A percentile compares a stretch with the other conserved stretches of the same genome.
Evolutionary conservation across 2,329 filamentous ascomycete genomes (phyloP).

Genomic region (Pseudocercospora crystallina): DNA sequence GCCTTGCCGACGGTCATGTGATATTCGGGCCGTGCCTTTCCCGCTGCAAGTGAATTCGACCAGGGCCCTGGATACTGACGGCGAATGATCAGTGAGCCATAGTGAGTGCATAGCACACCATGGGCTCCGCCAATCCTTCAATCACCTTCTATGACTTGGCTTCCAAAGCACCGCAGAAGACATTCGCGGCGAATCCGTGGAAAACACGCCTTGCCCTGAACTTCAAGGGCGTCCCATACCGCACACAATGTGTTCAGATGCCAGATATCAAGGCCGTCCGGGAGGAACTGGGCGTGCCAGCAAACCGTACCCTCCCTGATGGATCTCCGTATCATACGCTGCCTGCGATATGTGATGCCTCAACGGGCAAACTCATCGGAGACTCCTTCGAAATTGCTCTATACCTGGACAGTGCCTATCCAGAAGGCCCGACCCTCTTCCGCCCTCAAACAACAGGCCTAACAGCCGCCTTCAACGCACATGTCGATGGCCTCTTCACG

Average conservation of each 20-base stretch:
- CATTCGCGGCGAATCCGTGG: slow-evolving; percentile 52
- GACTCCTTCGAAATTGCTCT: slow-evolving; percentile 67
- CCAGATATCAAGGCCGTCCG: slow-evolving; percentile 55
- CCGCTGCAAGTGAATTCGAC: no score
- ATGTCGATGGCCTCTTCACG: slow-evolving; percentile 57
- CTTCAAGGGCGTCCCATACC: slow-evolving; percentile 50
- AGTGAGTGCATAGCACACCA: slow-evolving; percentile 8
- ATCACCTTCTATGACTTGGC: slow-evolving; percentile 53
- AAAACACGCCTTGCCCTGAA: slow-evolving; percentile 54
- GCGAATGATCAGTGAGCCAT: no score
- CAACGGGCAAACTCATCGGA: slow-evolving; percentile 48
- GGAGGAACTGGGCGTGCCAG: slow-evolving; percentile 45
- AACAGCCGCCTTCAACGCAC: slow-evolving; percentile 53
- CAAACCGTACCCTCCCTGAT: slow-evolving; percentile 57
- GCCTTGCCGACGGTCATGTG: no score
- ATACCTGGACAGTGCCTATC: slow-evolving; percentile 57
- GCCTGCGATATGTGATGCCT: slow-evolving; percentile 54
- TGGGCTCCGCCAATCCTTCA: slow-evolving; percentile 26
- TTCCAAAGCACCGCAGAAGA: slow-evolving; percentile 38
- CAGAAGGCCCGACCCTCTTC: slow-evolving; percentile 52
- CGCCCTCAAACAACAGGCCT: slow-evolving; percentile 37
- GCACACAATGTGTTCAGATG: slow-evolving; percentile 55
- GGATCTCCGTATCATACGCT: slow-evolving; percentile 61
- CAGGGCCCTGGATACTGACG: no score
- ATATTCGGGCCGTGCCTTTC: no score